Evolutionary conservation across 1,284 basidiomycete genomes (phyloP), one percentile per base, ranked within the genome.

Genomic region (Irpex lacteus): DNA sequence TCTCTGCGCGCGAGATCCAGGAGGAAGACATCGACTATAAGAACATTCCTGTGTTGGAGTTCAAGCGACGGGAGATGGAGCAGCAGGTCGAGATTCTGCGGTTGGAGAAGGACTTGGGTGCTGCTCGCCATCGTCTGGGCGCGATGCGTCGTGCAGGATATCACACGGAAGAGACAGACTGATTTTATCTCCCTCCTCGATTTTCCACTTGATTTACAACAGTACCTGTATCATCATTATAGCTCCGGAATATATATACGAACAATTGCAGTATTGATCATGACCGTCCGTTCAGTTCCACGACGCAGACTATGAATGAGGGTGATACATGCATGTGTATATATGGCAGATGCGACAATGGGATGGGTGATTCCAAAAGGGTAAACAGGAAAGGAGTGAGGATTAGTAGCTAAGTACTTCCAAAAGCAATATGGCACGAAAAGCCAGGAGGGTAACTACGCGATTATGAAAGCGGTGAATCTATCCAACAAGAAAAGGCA

Each of bases 11-110:
- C 75, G 90, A 95, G 77, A 78, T 73, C 47, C 86, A 90, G 70
- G 90, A 94, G 62, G 95, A 95, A 68, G 85, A 89, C 15, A 84
- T 92, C 19, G 95, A 98, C 78, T 98, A 96, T 80, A 91, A 92
- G 77, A 88, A 88, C 66, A 96, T 98, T 95, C 92, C 95, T 3
- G 87, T 83, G 56, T 85, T 98, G 75, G 97, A 99, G 79, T 98
- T 98, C 88, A 99, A 99, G 85, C 92, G 88, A 72, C 83, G 89
- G 59, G 96, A 98, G 84, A 98, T 99, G 96, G 97, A 99, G 80
- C 95, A 98, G 76, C 97, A 98, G 79, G 98, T 99, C 55, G 94
- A 98, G 76, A 98, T 99, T 69, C 82, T 99, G 69, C 96, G 92
- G 74, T 80, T 98, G 71, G 97, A 98, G 83, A 98, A 98, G 82